Conservation (phyloP, 345 rosid genomes). For the Eucalyptus tenuipes region DNA sequence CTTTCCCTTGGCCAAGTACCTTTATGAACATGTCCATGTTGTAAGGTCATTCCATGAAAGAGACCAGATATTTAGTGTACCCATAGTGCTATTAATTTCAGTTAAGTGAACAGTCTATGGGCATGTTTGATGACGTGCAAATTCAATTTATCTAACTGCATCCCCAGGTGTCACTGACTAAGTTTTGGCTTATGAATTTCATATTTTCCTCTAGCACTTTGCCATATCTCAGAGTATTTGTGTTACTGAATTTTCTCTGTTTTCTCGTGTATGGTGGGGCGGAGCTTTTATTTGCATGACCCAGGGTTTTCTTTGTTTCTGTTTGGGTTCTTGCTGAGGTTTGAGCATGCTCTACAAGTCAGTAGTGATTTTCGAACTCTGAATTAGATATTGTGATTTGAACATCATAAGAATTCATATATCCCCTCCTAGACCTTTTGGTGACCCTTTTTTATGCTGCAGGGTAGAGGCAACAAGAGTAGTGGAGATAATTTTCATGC, state of each 20-base stretch:
- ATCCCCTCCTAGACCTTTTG: background rate
- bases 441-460: background rate
- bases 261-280: background rate
- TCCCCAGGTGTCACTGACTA: background rate
- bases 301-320: background rate
- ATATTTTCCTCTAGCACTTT: background rate
- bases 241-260: background rate
- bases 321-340: background rate
- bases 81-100: background rate
- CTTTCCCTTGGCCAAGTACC: background rate
- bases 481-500: constrained; percentile 98
- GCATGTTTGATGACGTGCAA: background rate
- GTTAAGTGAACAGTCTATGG: background rate
- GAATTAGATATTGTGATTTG: background rate
- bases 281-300: background rate
- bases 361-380: background rate
- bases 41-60: background rate
- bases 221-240: background rate
- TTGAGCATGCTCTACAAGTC: background rate
- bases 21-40: background rate
- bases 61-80: background rate
- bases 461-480: constrained; percentile 98
- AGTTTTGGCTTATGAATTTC: background rate
- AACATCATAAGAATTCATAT: background rate
- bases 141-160: background rate